Conservation (phyloP, 805 yeast genomes). For the Nakazawaea wickerhamii region DNA sequence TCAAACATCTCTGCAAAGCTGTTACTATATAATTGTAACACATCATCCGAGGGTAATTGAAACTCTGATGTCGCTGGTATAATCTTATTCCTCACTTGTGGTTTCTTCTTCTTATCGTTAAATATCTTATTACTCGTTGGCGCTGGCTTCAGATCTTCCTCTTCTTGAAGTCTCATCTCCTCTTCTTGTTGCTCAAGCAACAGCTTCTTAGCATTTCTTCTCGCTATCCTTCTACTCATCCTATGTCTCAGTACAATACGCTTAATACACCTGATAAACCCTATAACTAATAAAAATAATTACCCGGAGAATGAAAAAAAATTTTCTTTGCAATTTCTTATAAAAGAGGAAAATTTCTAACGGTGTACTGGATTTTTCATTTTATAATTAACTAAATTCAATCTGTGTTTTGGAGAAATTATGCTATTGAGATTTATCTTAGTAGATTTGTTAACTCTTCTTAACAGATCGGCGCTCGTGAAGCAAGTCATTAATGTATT, state of each 20-base stretch:
- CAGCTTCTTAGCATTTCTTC: conserved; percentile 23
- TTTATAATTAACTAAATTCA: conserved; percentile 20
- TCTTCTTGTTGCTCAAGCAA: conserved; percentile 13
- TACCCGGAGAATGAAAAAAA: background rate
- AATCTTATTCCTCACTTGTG: conserved; percentile 2
- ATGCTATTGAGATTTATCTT: conserved; percentile 28
- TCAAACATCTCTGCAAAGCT: conserved; percentile 28
- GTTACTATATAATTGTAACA: conserved; percentile 32
- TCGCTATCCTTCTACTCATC: conserved; percentile 31
- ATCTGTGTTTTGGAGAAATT: conserved; percentile 50
- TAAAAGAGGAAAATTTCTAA: background rate
- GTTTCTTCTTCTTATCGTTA: conserved; percentile 3
- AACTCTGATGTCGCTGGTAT: conserved; percentile 31
- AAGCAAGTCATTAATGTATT: conserved; percentile 42
- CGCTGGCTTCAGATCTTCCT: background rate
- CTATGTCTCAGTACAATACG: too few relatives aligned
- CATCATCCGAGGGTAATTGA: conserved; percentile 30
- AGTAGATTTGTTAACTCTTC: conserved; percentile 13
- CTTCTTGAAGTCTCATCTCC: conserved; percentile 12
- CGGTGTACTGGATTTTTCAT: conserved; percentile 11
- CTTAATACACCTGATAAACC: too few relatives aligned
- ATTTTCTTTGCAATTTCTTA: background rate
- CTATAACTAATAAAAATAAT: too few relatives aligned
- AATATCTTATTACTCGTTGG: conserved; percentile 15
- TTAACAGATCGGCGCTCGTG: conserved; percentile 71